Evolutionary conservation across 257 asterid species (phyloP), one percentile per base, ranked within the genome.

Genomic region (Linderniella brevidens): DNA sequence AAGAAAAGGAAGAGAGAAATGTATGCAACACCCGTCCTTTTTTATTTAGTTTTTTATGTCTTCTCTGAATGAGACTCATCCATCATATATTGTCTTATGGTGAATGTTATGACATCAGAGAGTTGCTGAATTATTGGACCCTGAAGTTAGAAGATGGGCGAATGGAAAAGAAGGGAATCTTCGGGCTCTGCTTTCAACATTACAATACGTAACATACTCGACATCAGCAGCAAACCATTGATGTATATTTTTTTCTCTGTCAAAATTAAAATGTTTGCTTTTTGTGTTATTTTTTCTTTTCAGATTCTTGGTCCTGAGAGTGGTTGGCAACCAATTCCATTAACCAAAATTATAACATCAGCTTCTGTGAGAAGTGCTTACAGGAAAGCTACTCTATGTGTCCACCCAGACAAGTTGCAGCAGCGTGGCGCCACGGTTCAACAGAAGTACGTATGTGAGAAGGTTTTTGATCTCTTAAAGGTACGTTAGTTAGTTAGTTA

Each of bases 361-460:
- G 92, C 79, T 14, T 92, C 94, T 16, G 95, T 84, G 54, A 88
- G 78, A 65, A 84, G 61, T 54, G 84, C 90, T 56, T 88, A 84
- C 72, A 74, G 94, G 72, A 84, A 75, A 73, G 98, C 98, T 38
- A 78, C 95, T 43, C 92, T 88, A 11, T 84, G 86, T 53, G 94
- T 84, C 54, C 95, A 84, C 61, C 98, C 98, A 1, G 95, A 88
- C 70, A 88, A 88, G 75, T 70, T 88, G 72, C 98, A 88, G 51
- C 98, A 88, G 35, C 84, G 93, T 36, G 95, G 95, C 48, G 98
- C 98, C 29, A 74, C 87, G 35, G 56, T 81, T 65, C 98, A 84
- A 49, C 95, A 84, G 59, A 88, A 88, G 70, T 88, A 78, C 68
- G 68, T 71, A 58, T 74, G 94, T 47, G 98, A 88, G 74, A 88